A percentile compares a stretch with the other conserved stretches of the same genome.
phyloP scores from a whole-genome alignment of 306 rosid species.

The Vigna hirtella region DNA sequence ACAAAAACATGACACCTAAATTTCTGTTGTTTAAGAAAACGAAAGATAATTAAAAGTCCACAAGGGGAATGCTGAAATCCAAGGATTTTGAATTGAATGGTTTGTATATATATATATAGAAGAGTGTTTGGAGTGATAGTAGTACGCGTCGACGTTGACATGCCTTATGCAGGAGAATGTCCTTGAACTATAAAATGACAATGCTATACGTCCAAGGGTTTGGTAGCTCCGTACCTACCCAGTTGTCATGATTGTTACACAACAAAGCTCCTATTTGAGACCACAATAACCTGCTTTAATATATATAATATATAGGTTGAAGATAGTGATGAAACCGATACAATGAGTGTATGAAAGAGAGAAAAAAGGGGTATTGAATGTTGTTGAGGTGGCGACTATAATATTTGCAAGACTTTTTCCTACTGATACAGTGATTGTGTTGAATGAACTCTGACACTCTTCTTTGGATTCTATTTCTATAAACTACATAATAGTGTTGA shows the following conservation, averaged over 20 bases:
- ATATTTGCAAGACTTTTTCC: conserved; percentile 40
- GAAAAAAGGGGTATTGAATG: conserved; percentile 39
- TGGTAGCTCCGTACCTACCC: conserved; percentile 1
- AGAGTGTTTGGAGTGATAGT: conserved; percentile 8
- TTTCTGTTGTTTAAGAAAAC: not conserved
- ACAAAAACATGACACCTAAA: not conserved
- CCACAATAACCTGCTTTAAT: not conserved
- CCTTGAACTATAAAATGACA: conserved; percentile 21
- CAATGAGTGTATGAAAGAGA: not conserved
- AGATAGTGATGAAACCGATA: not conserved
- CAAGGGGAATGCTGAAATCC: not conserved
- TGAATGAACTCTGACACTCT: conserved; percentile 59
- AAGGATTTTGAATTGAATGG: conserved; percentile 8
- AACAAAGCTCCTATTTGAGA: not conserved
- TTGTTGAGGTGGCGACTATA: conserved; percentile 62
- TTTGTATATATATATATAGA: too few relatives aligned
- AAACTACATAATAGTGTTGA: conserved; percentile 43
- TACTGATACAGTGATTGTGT: conserved; percentile 43
- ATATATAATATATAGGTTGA: not conserved
- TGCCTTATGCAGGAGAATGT: conserved; percentile 23
- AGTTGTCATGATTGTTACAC: conserved; percentile 34
- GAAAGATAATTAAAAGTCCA: not conserved
- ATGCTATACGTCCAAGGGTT: conserved; percentile 18
- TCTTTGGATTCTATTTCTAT: conserved; percentile 72
- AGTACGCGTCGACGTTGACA: conserved; percentile 19